Percentiles rank a stretch among this genome's conserved stretches.
phyloP scores from a whole-genome alignment of 2,329 filamentous ascomycete genomes.

The Phialophora chinensis region DNA sequence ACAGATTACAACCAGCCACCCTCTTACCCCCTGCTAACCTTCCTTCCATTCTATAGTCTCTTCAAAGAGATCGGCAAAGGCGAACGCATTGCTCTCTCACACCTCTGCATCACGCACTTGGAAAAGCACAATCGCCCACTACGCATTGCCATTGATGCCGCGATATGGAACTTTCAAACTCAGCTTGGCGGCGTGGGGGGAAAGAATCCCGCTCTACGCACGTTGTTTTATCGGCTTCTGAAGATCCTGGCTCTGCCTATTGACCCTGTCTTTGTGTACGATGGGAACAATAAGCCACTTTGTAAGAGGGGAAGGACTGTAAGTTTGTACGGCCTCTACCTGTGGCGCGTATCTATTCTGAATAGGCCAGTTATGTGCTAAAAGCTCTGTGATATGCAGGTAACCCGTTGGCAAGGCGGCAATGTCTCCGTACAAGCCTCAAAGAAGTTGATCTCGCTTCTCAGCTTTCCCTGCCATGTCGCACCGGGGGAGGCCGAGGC shows the following conservation, averaged over 20 bases:
- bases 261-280: conserved; percentile 87
- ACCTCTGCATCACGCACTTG: conserved; percentile 78
- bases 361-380: not conserved
- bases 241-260: conserved; percentile 78
- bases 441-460: conserved; percentile 81
- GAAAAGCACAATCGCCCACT: conserved; percentile 73
- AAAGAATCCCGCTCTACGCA: conserved; percentile 85
- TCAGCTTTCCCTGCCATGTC: conserved; percentile 82
- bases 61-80: conserved; percentile 88
- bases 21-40: not conserved
- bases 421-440: conserved; percentile 73
- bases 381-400: not conserved
- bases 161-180: conserved; percentile 96
- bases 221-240: conserved; percentile 88
- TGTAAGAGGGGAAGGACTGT: conserved; percentile 86
- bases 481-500: conserved; percentile 96
- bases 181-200: conserved; percentile 82
- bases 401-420: conserved; percentile 57
- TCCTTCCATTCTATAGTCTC: conserved; percentile 62
- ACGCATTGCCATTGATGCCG: conserved; percentile 88
- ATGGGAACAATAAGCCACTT: conserved; percentile 80
- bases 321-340: not conserved
- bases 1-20: not conserved
- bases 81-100: conserved; percentile 78
- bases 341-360: not conserved